phyloP scores from a whole-genome alignment of 495 filamentous ascomycete species.

The Penicillium simplicissimum region DNA sequence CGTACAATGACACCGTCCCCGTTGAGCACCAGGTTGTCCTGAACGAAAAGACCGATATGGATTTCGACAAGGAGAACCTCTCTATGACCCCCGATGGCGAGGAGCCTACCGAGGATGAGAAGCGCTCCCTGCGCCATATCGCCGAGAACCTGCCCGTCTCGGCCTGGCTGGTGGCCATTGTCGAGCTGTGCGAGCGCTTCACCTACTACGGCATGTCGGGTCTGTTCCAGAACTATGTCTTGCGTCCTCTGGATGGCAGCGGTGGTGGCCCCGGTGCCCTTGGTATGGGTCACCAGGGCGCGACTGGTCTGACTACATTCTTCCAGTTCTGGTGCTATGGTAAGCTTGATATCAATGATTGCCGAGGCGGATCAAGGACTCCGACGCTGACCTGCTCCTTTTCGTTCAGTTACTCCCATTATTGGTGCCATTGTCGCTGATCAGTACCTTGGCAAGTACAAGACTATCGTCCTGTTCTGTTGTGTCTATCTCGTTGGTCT shows the following conservation, averaged over 20 bases:
- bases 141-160: conserved; percentile 57
- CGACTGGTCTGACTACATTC: conserved; percentile 61
- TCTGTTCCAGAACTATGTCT: conserved; percentile 60
- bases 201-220: conserved; percentile 64
- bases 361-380: background rate
- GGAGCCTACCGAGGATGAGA: conserved; percentile 58
- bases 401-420: conserved; percentile 52
- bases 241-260: conserved; percentile 47
- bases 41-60: conserved; percentile 32
- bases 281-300: conserved; percentile 53
- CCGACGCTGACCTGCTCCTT: conserved; percentile 5
- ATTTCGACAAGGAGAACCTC: conserved; percentile 37
- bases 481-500: conserved; percentile 50
- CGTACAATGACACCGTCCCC: conserved; percentile 17
- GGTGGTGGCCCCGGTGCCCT: conserved; percentile 54
- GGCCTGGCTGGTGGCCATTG: conserved; percentile 60
- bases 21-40: conserved; percentile 27
- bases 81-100: conserved; percentile 45
- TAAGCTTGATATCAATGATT: conserved; percentile 15
- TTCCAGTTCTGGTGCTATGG: conserved; percentile 65
- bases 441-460: conserved; percentile 68
- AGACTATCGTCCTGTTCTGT: conserved; percentile 63
- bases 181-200: conserved; percentile 69
- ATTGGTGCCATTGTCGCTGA: conserved; percentile 62
- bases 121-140: conserved; percentile 50